Percentiles rank a stretch among this genome's conserved stretches.
Evolutionary conservation across 306 rosid genomes (phyloP).

Genomic region (Senna siamea): DNA sequence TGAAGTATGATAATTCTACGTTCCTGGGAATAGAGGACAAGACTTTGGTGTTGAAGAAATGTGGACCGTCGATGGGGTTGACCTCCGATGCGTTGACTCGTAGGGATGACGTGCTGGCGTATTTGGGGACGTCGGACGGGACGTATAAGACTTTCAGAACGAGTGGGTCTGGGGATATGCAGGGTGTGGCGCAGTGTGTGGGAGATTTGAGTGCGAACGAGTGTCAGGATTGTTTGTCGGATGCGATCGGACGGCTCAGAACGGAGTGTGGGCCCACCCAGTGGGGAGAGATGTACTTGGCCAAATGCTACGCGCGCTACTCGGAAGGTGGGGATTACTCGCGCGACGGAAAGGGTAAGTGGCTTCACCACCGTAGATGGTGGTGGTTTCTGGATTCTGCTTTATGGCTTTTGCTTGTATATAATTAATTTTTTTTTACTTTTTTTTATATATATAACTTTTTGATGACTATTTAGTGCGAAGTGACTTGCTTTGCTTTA

Average conservation of each 20-base stretch:
- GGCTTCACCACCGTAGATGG: conserved; percentile 38
- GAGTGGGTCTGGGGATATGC: conserved; percentile 42
- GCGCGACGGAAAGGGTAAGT: conserved; percentile 50
- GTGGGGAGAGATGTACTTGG: conserved; percentile 76
- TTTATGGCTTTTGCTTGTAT: conserved; percentile 9
- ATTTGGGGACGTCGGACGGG: conserved; percentile 52
- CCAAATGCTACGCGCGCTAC: conserved; percentile 88
- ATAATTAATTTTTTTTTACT: too few species aligned
- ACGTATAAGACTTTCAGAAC: conserved; percentile 41
- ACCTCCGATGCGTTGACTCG: conserved; percentile 55
- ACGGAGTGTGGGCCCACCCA: conserved; percentile 63
- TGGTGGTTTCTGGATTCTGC: conserved; percentile 34
- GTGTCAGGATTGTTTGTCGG: conserved; percentile 85
- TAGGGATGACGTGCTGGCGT: conserved; percentile 62
- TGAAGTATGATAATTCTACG: conserved; percentile 72
- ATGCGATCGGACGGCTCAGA: conserved; percentile 76
- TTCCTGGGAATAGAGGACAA: conserved; percentile 90
- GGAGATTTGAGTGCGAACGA: conserved; percentile 78
- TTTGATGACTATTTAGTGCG: background rate
- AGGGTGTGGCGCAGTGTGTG: conserved; percentile 78
- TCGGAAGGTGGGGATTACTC: conserved; percentile 58
- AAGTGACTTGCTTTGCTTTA: conserved; percentile 28
- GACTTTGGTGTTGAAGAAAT: conserved; percentile 68
- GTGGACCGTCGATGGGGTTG: conserved; percentile 66
- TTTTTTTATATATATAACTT: background rate